Evolutionary conservation across 2,329 filamentous ascomycete genomes (phyloP), one percentile per base, ranked within the genome.

Genomic region (Ceratocystis alfenasii): DNA sequence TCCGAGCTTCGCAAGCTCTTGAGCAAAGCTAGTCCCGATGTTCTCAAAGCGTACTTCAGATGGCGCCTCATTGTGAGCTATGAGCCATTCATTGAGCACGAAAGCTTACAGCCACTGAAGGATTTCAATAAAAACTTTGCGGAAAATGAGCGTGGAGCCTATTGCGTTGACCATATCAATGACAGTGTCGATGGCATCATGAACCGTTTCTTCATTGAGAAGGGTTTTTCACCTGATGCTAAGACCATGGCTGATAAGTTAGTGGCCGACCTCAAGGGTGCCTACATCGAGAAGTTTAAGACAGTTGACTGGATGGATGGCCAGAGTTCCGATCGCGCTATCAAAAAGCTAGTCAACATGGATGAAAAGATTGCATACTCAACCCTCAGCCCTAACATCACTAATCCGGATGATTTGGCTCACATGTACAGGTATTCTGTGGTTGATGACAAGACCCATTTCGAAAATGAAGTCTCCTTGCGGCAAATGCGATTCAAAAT

Each of bases 331-430:
- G 76, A 81, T 64, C 76, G 83, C 5, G 84, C 84, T 1, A 81
- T 84, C 55, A 76, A 84, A 65, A 89, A 88, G 72, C 81, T 88
- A 2, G 78, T 83, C 69, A 84, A 86, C 67, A 88, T 89, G 69
- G 75, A 82, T n/a, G 83, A 87, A 69, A 87, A 87, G 72, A 85
- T 89, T 64, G 86, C 85, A 1, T 88, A 87, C 70, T 85, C 85
- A 1, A 84, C 81, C 1, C 80, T 80, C 70, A 82, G 79, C 67
- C 86, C 86, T 1, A 78, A 87, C 68, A 80, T 87, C 46, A 78
- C 82, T 73, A 78, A 87, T 67, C 80, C 86, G 0, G 73, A 76
- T 7, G 78, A 76, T 5, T 75, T 89, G 1, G 74, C 79, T n/a
- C 72, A 79, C 0, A 87, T 83, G 71, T 89, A 89, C 71, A 72